Conservation (phyloP, 257 asterid genomes). For the Buddleja alternifolia region DNA sequence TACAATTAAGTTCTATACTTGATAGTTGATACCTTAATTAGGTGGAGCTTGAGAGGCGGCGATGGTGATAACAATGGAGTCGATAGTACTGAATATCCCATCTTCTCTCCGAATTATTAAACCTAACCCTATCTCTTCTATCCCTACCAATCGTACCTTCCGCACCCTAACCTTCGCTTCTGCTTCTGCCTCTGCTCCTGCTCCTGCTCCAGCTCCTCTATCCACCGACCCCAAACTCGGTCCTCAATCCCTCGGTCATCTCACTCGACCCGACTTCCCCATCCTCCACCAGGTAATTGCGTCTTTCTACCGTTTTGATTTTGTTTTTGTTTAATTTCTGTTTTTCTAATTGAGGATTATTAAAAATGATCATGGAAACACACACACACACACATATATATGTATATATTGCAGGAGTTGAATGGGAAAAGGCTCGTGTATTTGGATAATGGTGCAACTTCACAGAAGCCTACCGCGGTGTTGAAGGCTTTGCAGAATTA, state of each 20-base stretch:
- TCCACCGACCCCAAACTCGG: slow-evolving; percentile 52
- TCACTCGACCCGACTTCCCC: slow-evolving; percentile 82
- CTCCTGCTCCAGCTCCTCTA: too few relatives aligned
- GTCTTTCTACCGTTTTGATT: not conserved
- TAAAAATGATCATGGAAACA: too few relatives aligned
- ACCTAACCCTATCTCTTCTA: slow-evolving; percentile 34
- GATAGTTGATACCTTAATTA: too few relatives aligned
- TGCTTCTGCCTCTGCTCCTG: slow-evolving; percentile 45
- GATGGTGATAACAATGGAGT: slow-evolving; percentile 61
- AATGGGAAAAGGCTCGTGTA: slow-evolving; percentile 87
- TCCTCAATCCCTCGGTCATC: slow-evolving; percentile 72
- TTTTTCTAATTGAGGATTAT: not conserved
- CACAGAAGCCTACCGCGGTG: slow-evolving; percentile 91
- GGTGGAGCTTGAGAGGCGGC: slow-evolving; percentile 20
- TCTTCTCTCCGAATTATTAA: slow-evolving; percentile 46
- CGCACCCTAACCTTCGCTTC: slow-evolving; percentile 49
- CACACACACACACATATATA: too few relatives aligned
- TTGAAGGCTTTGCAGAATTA: slow-evolving; percentile 67
- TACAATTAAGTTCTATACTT: too few relatives aligned
- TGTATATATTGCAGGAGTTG: slow-evolving; percentile 79
- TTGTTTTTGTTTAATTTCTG: not conserved
- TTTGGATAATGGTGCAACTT: slow-evolving; percentile 99
- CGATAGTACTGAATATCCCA: slow-evolving; percentile 57
- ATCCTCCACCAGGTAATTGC: slow-evolving; percentile 78
- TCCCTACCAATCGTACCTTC: slow-evolving; percentile 35